phyloP scores from a whole-genome alignment of 164 flowering plant genomes.

The Santalum album region DNA sequence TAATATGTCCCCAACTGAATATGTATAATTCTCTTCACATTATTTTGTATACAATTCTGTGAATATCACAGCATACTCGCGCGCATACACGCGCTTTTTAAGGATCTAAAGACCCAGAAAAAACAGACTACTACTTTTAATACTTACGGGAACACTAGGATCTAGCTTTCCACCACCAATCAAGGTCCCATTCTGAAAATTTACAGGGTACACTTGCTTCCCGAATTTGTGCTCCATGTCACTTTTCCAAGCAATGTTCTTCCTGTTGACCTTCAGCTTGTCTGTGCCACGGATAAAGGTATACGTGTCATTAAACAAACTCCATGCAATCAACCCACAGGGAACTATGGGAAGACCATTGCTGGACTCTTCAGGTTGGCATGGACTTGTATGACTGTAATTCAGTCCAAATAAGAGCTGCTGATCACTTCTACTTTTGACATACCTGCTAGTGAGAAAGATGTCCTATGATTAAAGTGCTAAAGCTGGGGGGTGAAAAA shows the following conservation, averaged over 20 bases:
- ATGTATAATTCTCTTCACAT: too few relatives aligned
- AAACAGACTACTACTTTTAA: neutral
- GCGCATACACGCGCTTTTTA: too few relatives aligned
- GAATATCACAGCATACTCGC: too few relatives aligned
- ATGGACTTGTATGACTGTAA: slow-evolving; percentile 50
- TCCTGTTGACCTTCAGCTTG: slow-evolving; percentile 47
- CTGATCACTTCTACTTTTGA: slow-evolving; percentile 57
- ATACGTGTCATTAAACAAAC: slow-evolving; percentile 76
- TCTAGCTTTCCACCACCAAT: slow-evolving; percentile 77
- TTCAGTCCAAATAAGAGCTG: slow-evolving; percentile 59
- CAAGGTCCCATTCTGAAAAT: slow-evolving; percentile 74
- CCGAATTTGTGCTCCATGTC: slow-evolving; percentile 82
- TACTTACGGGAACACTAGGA: slow-evolving; percentile 64
- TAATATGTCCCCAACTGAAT: too few relatives aligned
- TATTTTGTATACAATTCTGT: too few relatives aligned
- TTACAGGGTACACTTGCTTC: slow-evolving; percentile 70
- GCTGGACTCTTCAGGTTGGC: slow-evolving; percentile 53
- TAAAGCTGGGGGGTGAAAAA: neutral
- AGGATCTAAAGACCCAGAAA: neutral
- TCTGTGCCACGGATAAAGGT: slow-evolving; percentile 29
- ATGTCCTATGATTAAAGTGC: neutral
- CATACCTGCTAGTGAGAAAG: slow-evolving; percentile 29
- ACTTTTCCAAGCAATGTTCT: slow-evolving; percentile 80
- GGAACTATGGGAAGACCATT: slow-evolving; percentile 75
- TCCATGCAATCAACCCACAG: slow-evolving; percentile 88